Percentiles rank a stretch among this genome's conserved stretches.
Evolutionary conservation across 2,329 filamentous ascomycete species (phyloP).

Genomic region (Exophiala spinifera): DNA sequence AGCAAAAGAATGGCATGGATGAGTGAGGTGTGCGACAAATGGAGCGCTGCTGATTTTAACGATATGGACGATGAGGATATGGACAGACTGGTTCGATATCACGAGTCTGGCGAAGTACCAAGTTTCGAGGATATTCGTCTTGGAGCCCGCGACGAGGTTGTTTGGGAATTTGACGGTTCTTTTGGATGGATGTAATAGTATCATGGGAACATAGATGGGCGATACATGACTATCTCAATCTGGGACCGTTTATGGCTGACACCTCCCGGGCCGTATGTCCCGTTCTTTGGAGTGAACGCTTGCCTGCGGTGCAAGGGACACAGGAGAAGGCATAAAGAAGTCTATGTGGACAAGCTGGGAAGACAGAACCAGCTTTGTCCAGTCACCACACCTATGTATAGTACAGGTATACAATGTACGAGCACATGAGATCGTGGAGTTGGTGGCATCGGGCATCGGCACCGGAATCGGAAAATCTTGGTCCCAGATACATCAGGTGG

Average conservation of each 20-base stretch:
- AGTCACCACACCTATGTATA: no score
- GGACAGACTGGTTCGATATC: constrained; percentile 76
- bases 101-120: constrained; percentile 46
- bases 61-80: constrained; percentile 80
- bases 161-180: constrained; percentile 30
- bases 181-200: constrained; percentile 27
- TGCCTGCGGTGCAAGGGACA: no score
- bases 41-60: constrained; percentile 80
- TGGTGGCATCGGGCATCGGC: no score
- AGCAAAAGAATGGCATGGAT: constrained; percentile 60
- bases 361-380: no score
- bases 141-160: constrained; percentile 16
- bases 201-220: neutral
- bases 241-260: neutral
- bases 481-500: no score
- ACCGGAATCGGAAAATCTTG: no score
- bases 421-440: no score
- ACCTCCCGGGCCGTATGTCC: no score
- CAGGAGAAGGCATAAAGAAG: no score
- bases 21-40: constrained; percentile 83
- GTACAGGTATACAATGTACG: no score
- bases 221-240: neutral
- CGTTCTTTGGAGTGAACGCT: no score
- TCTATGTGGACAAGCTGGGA: no score
- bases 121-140: constrained; percentile 37